Percentiles rank a stretch among this genome's conserved stretches.
Conservation (phyloP, 257 asterid genomes). For the Ilex asprella region DNA sequence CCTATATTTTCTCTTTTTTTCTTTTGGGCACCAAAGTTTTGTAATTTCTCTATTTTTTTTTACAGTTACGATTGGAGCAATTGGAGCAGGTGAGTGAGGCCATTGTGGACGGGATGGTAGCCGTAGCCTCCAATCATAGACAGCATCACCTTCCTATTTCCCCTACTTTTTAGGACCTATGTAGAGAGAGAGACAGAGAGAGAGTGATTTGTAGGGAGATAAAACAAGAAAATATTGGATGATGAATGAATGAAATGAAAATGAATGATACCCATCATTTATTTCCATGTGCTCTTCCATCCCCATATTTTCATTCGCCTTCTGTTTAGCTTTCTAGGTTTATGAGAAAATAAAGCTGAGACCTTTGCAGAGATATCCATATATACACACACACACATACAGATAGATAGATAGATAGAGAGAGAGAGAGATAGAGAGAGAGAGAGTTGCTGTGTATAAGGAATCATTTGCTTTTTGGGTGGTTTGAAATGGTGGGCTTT, state of each 20-base stretch:
- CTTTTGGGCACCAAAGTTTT: too few relatives aligned
- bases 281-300: conserved; percentile 63
- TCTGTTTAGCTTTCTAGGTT: conserved; percentile 33
- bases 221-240: conserved; percentile 3
- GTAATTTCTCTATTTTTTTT: too few relatives aligned
- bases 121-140: conserved; percentile 21
- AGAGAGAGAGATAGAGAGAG: neutral
- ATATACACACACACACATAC: neutral
- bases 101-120: conserved; percentile 18
- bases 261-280: conserved; percentile 47
- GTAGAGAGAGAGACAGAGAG: neutral
- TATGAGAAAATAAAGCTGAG: conserved; percentile 32
- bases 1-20: too few relatives aligned
- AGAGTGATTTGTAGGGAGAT: neutral
- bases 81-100: conserved; percentile 13
- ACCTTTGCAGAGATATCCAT: conserved; percentile 23
- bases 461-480: conserved; percentile 49
- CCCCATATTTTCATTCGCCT: conserved; percentile 36
- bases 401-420: too few relatives aligned
- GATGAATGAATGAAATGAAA: conserved; percentile 15
- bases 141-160: conserved; percentile 11
- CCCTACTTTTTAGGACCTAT: conserved; percentile 25
- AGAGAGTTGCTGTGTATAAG: conserved; percentile 24
- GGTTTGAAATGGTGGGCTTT: conserved; percentile 52
- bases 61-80: conserved; percentile 1